Evolutionary conservation across 2,329 filamentous ascomycete genomes (phyloP).

Genomic region (Microsporum canis): DNA sequence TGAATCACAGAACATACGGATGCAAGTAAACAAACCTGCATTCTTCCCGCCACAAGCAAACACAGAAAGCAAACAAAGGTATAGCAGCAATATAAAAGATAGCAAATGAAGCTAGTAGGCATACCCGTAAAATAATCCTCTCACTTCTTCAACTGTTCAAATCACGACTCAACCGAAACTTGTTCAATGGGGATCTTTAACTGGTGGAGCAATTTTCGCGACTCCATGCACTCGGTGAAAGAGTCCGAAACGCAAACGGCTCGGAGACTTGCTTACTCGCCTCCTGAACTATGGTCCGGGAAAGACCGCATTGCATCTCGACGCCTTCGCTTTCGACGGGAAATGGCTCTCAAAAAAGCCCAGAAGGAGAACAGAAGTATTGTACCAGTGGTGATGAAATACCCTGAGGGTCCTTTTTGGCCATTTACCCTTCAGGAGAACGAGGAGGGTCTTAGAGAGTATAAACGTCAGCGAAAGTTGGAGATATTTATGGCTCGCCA

Average conservation of each 20-base stretch:
- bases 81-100: not conserved
- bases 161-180: not conserved
- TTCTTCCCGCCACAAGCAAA: not conserved
- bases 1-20: not conserved
- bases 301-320: constrained; percentile 13
- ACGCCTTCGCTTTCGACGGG: constrained; percentile 9
- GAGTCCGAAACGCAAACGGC: constrained; percentile 7
- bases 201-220: constrained; percentile 11
- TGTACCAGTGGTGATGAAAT: constrained; percentile 1
- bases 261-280: constrained; percentile 7
- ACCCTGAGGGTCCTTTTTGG: constrained; percentile 12
- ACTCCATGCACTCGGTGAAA: constrained; percentile 8
- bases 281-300: constrained; percentile 13
- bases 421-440: constrained; percentile 5
- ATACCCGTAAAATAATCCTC: not conserved
- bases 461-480: not conserved
- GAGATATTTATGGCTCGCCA: not conserved
- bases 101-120: not conserved
- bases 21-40: not conserved
- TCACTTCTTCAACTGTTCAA: not conserved
- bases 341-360: constrained; percentile 1
- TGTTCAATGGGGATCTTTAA: not conserved
- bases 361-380: not conserved
- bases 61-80: not conserved
- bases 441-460: not conserved